Evolutionary conservation across 2,329 filamentous ascomycete species (phyloP), one percentile per base, ranked within the genome.

Genomic region (Chaetomiaceae sp.): DNA sequence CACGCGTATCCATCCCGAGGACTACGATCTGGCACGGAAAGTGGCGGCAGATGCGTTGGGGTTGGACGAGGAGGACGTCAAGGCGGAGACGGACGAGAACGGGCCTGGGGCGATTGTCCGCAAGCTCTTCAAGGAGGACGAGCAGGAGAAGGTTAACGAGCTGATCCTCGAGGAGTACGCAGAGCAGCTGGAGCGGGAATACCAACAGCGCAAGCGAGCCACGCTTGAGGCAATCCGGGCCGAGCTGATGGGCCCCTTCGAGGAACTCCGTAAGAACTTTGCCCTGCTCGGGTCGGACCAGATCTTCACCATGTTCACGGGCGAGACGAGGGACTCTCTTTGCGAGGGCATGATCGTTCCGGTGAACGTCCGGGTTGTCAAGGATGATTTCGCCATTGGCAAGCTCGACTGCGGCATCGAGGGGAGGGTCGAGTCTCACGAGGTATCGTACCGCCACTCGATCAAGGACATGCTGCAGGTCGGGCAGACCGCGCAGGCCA

Each of bases 11-110:
- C 93, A 98, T 61, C 93, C 93, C 1, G 93, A 98, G 70, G 93
- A 98, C 63, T 98, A 98, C 66, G 93, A 98, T 57, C 83, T 98
- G 51, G 93, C 89, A 39, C 87, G 91, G 57, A 98, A 98, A 69
- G 97, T 98, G 84, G 93, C 93, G 17, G 93, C 93, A 3, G 93
- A 98, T 72, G 93, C 93, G 14, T 74, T 98, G 38, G 91, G 96
- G 63, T 76, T 98, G 56, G 93, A 98, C 58, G 93, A 98, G 68
- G 93, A 98, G 70, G 93, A 98, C 60, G 88, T 98, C 62, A 94
- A 95, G 67, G 88, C 86, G 1, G 90, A 97, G 68, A 86, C 85
- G 5, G 88, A 95, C 55, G 88, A 96, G 60, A 88, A 89, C 53
- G 93, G 93, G 0, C 76, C 86, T 0, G 89, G 87, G 14, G 93